phyloP scores from a whole-genome alignment of 169 alveolate genomes.

The Eimeria tenella region DNA sequence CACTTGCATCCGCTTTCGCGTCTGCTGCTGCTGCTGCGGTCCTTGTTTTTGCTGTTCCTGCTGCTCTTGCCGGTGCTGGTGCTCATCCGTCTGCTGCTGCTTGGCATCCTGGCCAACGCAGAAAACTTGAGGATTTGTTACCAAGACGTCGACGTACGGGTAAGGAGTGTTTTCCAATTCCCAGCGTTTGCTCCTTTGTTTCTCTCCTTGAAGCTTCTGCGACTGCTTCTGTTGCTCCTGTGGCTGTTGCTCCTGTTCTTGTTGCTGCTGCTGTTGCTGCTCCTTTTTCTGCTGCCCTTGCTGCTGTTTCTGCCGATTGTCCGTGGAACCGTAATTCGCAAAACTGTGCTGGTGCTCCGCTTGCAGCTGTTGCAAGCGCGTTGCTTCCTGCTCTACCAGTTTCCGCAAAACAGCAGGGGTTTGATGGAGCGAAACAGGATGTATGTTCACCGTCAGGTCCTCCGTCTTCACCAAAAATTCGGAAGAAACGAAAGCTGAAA shows the following conservation, averaged over 20 bases:
- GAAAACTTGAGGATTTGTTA: background rate
- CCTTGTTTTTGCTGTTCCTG: background rate
- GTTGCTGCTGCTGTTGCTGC: background rate
- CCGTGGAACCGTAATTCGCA: background rate
- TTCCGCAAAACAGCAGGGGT: conserved; percentile 6
- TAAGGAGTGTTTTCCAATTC: background rate
- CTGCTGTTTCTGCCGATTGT: background rate
- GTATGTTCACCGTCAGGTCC: conserved; percentile 13
- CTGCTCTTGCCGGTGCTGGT: conserved; percentile 21
- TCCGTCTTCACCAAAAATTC: background rate
- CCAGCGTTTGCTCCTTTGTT: background rate
- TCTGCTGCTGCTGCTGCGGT: background rate
- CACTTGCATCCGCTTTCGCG: background rate
- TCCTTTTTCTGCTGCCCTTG: background rate
- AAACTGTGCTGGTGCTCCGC: background rate
- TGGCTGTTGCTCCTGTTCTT: background rate
- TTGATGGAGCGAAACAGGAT: conserved; percentile 36
- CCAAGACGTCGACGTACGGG: conserved; percentile 14
- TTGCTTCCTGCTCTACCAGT: background rate
- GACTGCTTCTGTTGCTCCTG: background rate
- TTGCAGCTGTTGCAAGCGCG: conserved; percentile 64
- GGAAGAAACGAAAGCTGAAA: background rate
- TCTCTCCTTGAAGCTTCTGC: background rate
- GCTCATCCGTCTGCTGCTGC: conserved; percentile 54
- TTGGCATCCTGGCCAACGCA: background rate